These are phyloP conservation scores for Rhizophora mangle DNA, from an alignment of 345 rosid genomes.

Conservation along the genomic window DNA sequence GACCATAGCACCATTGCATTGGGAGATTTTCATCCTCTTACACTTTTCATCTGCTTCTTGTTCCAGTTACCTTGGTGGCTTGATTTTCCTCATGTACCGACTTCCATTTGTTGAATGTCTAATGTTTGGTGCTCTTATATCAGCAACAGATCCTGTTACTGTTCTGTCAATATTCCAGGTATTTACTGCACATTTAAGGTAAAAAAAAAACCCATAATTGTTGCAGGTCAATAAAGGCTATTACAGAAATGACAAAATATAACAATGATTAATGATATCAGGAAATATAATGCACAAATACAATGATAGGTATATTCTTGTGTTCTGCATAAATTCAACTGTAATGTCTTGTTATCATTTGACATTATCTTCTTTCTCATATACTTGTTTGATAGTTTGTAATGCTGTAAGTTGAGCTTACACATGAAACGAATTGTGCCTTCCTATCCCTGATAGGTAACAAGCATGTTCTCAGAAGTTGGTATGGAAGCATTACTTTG, in stretches of 20 bases:
- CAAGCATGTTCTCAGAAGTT: too few species aligned
- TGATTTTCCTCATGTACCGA: constrained; percentile 71
- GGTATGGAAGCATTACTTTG: background rate
- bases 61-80: constrained; percentile 87
- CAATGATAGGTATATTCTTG: too few species aligned
- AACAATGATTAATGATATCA: too few species aligned
- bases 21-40: background rate
- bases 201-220: too few species aligned
- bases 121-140: constrained; percentile 98
- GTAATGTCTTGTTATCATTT: too few species aligned
- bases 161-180: constrained; percentile 99
- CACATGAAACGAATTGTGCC: too few species aligned
- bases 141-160: constrained; percentile 99
- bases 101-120: constrained; percentile 94
- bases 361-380: background rate
- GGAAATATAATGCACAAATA: too few species aligned
- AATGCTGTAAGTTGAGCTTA: background rate
- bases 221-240: too few species aligned
- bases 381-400: background rate
- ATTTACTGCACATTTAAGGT: background rate
- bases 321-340: too few species aligned
- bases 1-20: background rate
- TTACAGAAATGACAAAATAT: too few species aligned
- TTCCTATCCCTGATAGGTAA: too few species aligned
- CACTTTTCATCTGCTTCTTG: constrained; percentile 13